Base-by-base conservation (phyloP, 2,329 filamentous ascomycete genomes). In the Colletotrichum spaethianum region DNA sequence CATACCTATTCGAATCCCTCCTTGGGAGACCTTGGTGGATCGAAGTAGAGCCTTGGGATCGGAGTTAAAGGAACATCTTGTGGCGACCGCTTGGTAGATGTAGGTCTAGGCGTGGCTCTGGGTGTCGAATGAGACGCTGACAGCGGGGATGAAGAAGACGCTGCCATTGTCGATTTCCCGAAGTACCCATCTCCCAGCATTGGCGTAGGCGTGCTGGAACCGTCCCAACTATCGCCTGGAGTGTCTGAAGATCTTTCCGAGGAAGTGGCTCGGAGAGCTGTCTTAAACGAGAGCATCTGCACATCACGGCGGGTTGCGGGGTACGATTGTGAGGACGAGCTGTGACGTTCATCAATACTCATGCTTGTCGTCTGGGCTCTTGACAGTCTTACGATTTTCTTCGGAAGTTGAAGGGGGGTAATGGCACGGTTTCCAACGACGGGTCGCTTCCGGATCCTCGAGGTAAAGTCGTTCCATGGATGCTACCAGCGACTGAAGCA, bases 1-100 rank as follows among this genome's bases (percentile, higher is more conserved):
- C 89, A 91, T 31, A 91, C 89, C 89, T 88, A 91, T 80, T 91
- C 89, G 76, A 80, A 84, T 50, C 89, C 88, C 55, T 86, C 83
- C 60, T 80, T 86, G 64, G 89, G 80, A n/a, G 86, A 84, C 2
- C 89, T 85, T 31, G 89, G 89, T 3, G 89, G 89, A 67, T 91
- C 88, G 36, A 87, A 77, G 20, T 78, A 42, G 16, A 28, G 62
- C 2, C n/a, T 23, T 60, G 59, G 46, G 20, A 40, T 36, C 4
- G 62, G 33, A n/a, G 65, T 46, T n/a, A 20, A 33, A 16, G 33
- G 28, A 26, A 8, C n/a, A 18, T 44, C 44, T 4, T 20, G 38
- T 11, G 56, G 33, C 6, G 56, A 46, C 31, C 28, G 50, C 33
- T 20, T n/a, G 2, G 56, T 52, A 20, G 55, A 36, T n/a, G 23